Percentiles rank a stretch among this genome's conserved stretches.
phyloP scores from a whole-genome alignment of 345 rosid species.

The Gossypium anomalum region DNA sequence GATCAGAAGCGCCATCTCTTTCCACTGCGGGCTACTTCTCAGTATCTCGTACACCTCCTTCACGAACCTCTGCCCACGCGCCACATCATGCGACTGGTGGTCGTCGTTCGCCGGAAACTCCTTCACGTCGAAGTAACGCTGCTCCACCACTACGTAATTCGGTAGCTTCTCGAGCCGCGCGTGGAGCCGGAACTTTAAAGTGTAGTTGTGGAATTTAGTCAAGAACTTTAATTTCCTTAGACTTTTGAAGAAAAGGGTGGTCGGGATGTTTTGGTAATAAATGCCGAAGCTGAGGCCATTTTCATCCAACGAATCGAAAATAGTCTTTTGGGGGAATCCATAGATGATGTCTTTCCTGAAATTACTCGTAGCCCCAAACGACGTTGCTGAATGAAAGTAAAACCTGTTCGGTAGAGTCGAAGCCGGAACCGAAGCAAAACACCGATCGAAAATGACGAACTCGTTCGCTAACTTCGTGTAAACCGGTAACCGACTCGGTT shows the following conservation, averaged over 20 bases:
- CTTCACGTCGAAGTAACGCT: slow-evolving; percentile 68
- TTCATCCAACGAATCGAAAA: slow-evolving; percentile 88
- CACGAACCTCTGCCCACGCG: slow-evolving; percentile 76
- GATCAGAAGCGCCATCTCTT: slow-evolving; percentile 82
- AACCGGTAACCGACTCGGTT: slow-evolving; percentile 60
- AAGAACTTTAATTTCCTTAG: slow-evolving; percentile 67
- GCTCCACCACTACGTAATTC: slow-evolving; percentile 83
- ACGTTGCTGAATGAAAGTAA: slow-evolving; percentile 95
- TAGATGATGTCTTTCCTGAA: slow-evolving; percentile 70
- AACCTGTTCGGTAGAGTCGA: slow-evolving; percentile 98
- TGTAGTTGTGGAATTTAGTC: slow-evolving; percentile 62
- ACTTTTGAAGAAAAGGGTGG: slow-evolving; percentile 72
- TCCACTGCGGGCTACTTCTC: slow-evolving; percentile 87
- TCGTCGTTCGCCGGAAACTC: slow-evolving; percentile 82
- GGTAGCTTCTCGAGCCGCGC: slow-evolving; percentile 73
- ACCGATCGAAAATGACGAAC: slow-evolving; percentile 83
- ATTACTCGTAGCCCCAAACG: slow-evolving; percentile 86
- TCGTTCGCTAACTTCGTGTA: slow-evolving; percentile 78
- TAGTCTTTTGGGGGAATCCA: slow-evolving; percentile 92
- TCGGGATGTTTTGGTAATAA: slow-evolving; percentile 94
- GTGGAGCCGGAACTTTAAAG: slow-evolving; percentile 54
- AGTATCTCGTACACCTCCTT: slow-evolving; percentile 93
- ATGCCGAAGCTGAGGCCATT: slow-evolving; percentile 76
- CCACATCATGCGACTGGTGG: slow-evolving; percentile 93
- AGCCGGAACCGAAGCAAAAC: slow-evolving; percentile 98